Percentiles rank a stretch among this genome's conserved stretches.
Conservation (phyloP, 2,329 filamentous ascomycete species). For the Beauveria sp. region DNA sequence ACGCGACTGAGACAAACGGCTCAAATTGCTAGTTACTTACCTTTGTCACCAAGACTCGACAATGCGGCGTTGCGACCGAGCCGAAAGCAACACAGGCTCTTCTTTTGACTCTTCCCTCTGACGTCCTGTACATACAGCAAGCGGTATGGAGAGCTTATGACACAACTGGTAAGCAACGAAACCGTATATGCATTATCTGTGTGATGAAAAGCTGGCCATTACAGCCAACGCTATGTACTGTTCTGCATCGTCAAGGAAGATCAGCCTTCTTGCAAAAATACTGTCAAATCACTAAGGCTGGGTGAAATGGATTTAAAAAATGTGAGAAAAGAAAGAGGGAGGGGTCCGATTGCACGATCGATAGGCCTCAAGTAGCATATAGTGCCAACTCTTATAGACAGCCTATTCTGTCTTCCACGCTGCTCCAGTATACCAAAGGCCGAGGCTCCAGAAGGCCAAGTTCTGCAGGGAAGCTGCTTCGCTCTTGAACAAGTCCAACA, state of each 20-base stretch:
- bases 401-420: conserved; percentile 53
- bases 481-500: conserved; percentile 51
- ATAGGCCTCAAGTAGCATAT: too few species aligned
- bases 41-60: background rate
- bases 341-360: background rate
- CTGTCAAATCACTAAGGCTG: background rate
- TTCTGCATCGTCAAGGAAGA: background rate
- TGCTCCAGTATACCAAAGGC: conserved; percentile 56
- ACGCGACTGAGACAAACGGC: background rate
- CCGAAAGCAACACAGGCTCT: background rate
- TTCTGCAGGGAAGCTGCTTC: conserved; percentile 42
- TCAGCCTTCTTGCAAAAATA: background rate
- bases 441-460: conserved; percentile 53
- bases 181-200: background rate
- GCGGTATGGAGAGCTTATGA: background rate
- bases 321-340: background rate
- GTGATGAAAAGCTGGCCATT: background rate
- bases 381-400: conserved; percentile 19
- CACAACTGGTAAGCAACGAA: background rate
- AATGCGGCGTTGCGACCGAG: background rate
- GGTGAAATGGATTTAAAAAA: background rate
- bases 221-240: background rate
- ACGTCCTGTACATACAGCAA: too few species aligned
- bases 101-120: too few species aligned
- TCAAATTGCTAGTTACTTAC: background rate